phyloP scores from a whole-genome alignment of 2,329 filamentous ascomycete species.

The Diaporthe citrichinensis region DNA sequence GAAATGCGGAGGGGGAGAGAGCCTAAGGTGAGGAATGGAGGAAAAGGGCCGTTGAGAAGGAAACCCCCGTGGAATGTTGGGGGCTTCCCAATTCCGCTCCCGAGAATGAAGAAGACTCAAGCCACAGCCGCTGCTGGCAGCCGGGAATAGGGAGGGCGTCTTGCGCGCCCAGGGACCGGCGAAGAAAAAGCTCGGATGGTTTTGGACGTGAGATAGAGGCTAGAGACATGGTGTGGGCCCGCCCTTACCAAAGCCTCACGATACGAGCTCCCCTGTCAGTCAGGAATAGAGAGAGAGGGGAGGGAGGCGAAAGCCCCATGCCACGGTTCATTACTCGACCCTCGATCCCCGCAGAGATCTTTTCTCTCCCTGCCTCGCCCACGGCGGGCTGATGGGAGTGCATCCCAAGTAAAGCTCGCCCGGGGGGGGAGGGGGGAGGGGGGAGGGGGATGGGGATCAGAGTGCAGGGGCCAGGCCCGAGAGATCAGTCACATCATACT shows the following conservation, averaged over 20 bases:
- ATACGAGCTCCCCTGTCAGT: constrained; percentile 7
- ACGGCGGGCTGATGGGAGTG: background rate
- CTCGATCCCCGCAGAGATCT: background rate
- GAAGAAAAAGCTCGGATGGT: constrained; percentile 18
- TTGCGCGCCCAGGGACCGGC: background rate
- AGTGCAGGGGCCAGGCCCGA: constrained; percentile 13
- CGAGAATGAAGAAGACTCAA: constrained; percentile 17
- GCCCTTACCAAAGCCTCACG: background rate
- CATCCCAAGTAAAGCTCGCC: background rate
- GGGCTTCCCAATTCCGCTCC: background rate
- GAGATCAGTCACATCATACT: constrained; percentile 14
- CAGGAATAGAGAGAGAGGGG: constrained; percentile 7
- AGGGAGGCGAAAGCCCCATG: background rate
- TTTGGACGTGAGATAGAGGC: background rate
- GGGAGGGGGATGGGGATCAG: background rate
- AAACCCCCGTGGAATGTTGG: background rate
- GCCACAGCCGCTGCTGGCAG: constrained; percentile 18
- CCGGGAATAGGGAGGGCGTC: constrained; percentile 5
- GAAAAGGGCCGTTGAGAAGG: background rate
- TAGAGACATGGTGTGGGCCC: constrained; percentile 9
- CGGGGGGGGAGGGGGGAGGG: background rate
- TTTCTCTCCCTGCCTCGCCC: background rate
- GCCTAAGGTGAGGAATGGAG: background rate
- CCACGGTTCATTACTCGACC: background rate
- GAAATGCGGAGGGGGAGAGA: background rate